Conservation (phyloP, 2,329 filamentous ascomycete species). For the Teratosphaeria nubilosa region DNA sequence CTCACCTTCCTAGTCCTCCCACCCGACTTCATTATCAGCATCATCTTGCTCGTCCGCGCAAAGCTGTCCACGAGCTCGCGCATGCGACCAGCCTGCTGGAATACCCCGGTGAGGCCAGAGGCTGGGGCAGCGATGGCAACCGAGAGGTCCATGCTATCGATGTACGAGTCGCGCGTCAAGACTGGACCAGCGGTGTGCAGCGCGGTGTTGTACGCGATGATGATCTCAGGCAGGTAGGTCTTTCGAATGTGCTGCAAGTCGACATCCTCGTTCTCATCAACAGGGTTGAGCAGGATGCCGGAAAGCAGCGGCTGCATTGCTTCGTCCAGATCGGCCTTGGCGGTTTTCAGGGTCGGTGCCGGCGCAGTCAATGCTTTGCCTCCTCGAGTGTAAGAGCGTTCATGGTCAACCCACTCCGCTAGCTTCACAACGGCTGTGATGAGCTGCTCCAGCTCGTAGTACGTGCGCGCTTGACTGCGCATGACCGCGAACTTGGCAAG, state of each 20-base stretch:
- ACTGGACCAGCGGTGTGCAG: slow-evolving; percentile 69
- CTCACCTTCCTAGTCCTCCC: slow-evolving; percentile 32
- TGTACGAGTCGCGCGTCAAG: slow-evolving; percentile 63
- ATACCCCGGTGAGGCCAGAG: slow-evolving; percentile 25
- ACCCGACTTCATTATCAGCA: slow-evolving; percentile 42
- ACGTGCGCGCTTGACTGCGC: slow-evolving; percentile 22
- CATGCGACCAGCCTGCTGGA: slow-evolving; percentile 34
- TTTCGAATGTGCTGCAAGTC: slow-evolving; percentile 58
- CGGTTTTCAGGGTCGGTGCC: slow-evolving; percentile 24
- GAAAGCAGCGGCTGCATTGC: slow-evolving; percentile 28
- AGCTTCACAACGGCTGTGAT: slow-evolving; percentile 34
- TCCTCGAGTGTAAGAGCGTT: slow-evolving; percentile 26
- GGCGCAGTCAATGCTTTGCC: slow-evolving; percentile 9
- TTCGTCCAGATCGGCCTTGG: slow-evolving; percentile 30
- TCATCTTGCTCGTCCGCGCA: slow-evolving; percentile 65
- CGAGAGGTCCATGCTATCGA: slow-evolving; percentile 81
- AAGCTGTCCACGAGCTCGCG: slow-evolving; percentile 46
- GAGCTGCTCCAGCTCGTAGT: slow-evolving; percentile 35
- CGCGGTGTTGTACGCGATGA: slow-evolving; percentile 73
- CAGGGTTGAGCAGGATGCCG: slow-evolving; percentile 20
- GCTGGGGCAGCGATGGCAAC: slow-evolving; percentile 55
- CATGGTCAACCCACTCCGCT: slow-evolving; percentile 32
- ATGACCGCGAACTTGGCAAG: neutral
- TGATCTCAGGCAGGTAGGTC: slow-evolving; percentile 73
- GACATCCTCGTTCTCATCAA: slow-evolving; percentile 42